Conservation (phyloP, 2,329 filamentous ascomycete species). For the Trichoderma arundinaceum region DNA sequence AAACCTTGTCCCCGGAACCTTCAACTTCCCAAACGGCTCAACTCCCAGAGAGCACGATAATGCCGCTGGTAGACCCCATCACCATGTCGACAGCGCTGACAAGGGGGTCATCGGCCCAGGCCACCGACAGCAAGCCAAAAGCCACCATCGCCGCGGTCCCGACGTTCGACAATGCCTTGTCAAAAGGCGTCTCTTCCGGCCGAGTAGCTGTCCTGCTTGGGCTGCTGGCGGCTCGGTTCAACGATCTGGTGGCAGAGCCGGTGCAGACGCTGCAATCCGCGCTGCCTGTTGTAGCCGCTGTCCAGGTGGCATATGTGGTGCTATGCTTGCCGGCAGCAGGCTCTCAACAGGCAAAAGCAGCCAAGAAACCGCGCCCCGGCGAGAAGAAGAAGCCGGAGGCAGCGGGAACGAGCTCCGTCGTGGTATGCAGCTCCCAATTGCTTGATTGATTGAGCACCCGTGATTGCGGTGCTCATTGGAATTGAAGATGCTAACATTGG, state of each 20-base stretch:
- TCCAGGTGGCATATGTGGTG: slow-evolving; percentile 69
- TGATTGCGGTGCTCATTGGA: background rate
- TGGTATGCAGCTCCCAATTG: slow-evolving; percentile 48
- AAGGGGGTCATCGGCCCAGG: slow-evolving; percentile 42
- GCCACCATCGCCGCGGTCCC: slow-evolving; percentile 46
- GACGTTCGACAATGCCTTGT: slow-evolving; percentile 46
- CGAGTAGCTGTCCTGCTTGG: slow-evolving; percentile 72
- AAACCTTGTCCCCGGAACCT: slow-evolving; percentile 11
- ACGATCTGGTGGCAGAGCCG: slow-evolving; percentile 71
- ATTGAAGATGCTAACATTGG: slow-evolving; percentile 1
- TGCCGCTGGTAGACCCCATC: slow-evolving; percentile 46
- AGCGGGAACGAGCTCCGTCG: slow-evolving; percentile 51
- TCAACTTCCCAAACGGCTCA: slow-evolving; percentile 4
- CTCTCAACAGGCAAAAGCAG: slow-evolving; percentile 47
- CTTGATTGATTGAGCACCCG: background rate
- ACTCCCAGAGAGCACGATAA: slow-evolving; percentile 30
- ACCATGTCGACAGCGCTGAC: slow-evolving; percentile 49
- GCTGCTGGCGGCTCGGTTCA: slow-evolving; percentile 68
- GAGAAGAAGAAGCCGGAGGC: slow-evolving; percentile 59
- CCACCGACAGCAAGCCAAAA: slow-evolving; percentile 40
- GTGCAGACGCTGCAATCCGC: slow-evolving; percentile 65
- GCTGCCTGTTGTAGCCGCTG: slow-evolving; percentile 64
- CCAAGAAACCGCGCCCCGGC: slow-evolving; percentile 59
- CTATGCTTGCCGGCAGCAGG: slow-evolving; percentile 68
- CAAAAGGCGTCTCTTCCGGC: slow-evolving; percentile 63